A percentile compares a stretch with the other conserved stretches of the same genome.
Evolutionary conservation across 1,139 yeast genomes (phyloP).

Genomic region (Magnusiomyces tetraspermus): DNA sequence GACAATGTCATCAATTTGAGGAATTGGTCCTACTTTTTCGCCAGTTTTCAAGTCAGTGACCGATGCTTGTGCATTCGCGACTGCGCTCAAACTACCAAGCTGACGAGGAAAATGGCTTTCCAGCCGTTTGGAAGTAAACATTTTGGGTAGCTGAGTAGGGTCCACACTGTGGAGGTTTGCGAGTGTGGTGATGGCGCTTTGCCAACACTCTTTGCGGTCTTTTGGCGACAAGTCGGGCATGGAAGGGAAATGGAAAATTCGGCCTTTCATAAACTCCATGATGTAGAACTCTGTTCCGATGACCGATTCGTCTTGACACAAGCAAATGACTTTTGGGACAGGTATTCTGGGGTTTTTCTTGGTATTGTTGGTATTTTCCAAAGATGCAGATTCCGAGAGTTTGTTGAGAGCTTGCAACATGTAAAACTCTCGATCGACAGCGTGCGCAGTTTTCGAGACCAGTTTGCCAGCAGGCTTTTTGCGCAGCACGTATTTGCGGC

Average conservation of each 20-base stretch:
- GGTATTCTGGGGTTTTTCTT: slow-evolving; percentile 39
- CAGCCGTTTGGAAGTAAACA: slow-evolving; percentile 38
- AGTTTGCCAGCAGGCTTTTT: slow-evolving; percentile 54
- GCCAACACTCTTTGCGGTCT: slow-evolving; percentile 36
- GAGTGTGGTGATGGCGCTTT: slow-evolving; percentile 43
- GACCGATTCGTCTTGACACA: slow-evolving; percentile 51
- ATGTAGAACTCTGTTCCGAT: slow-evolving; percentile 63
- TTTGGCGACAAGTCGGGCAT: slow-evolving; percentile 35
- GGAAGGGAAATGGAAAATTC: slow-evolving; percentile 48
- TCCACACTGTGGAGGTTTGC: slow-evolving; percentile 47
- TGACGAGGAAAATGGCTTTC: slow-evolving; percentile 49
- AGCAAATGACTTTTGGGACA: slow-evolving; percentile 57
- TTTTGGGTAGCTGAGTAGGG: slow-evolving; percentile 34
- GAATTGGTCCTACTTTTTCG: slow-evolving; percentile 43
- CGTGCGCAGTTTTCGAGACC: slow-evolving; percentile 54
- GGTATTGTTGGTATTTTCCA: slow-evolving; percentile 20
- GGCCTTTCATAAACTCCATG: slow-evolving; percentile 54
- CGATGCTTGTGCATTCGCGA: slow-evolving; percentile 43
- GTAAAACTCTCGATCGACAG: slow-evolving; percentile 54
- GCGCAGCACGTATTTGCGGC: slow-evolving; percentile 43
- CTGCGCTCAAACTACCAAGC: slow-evolving; percentile 40
- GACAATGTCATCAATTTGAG: slow-evolving; percentile 39
- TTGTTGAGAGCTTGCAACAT: slow-evolving; percentile 37
- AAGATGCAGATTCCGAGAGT: too few species aligned
- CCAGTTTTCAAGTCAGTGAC: slow-evolving; percentile 25